A percentile compares a stretch with the other conserved stretches of the same genome.
phyloP scores from a whole-genome alignment of 2,329 filamentous ascomycete species.

The Clarireedia homoeocarpa region DNA sequence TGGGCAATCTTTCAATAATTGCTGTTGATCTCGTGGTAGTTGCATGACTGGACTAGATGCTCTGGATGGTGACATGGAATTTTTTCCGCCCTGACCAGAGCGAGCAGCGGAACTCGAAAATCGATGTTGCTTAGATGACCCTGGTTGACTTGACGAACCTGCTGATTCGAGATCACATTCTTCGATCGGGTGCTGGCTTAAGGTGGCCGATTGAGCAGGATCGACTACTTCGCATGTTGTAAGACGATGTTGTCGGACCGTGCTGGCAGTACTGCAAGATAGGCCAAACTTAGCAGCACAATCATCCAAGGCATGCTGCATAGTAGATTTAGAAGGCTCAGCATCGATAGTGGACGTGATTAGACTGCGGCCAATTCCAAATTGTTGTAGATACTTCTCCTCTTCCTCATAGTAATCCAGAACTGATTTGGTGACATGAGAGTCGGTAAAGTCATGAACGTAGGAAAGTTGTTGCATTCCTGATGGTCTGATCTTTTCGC shows the following conservation, averaged over 20 bases:
- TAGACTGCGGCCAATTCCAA: background rate
- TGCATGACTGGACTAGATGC: too few relatives aligned
- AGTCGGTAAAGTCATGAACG: conserved; percentile 23
- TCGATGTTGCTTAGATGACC: background rate
- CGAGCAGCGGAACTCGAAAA: background rate
- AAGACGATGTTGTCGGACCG: background rate
- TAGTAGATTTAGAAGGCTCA: background rate
- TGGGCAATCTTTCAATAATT: too few relatives aligned
- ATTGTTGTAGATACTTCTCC: conserved; percentile 9
- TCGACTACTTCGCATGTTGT: background rate
- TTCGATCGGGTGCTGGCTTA: background rate
- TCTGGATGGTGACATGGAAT: background rate
- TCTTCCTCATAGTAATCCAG: conserved; percentile 22
- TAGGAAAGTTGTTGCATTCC: conserved; percentile 16
- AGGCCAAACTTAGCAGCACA: background rate
- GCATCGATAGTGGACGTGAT: background rate
- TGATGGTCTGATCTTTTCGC: conserved; percentile 2
- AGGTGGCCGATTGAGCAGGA: background rate
- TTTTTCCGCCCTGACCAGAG: background rate
- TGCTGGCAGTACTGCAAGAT: background rate
- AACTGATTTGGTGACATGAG: conserved; percentile 17
- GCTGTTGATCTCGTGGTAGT: too few relatives aligned
- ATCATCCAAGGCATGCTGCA: background rate
- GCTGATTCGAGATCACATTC: background rate
- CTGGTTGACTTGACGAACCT: background rate